phyloP scores from a whole-genome alignment of 169 alveolate genomes.

The Cryptosporidium sp. region DNA sequence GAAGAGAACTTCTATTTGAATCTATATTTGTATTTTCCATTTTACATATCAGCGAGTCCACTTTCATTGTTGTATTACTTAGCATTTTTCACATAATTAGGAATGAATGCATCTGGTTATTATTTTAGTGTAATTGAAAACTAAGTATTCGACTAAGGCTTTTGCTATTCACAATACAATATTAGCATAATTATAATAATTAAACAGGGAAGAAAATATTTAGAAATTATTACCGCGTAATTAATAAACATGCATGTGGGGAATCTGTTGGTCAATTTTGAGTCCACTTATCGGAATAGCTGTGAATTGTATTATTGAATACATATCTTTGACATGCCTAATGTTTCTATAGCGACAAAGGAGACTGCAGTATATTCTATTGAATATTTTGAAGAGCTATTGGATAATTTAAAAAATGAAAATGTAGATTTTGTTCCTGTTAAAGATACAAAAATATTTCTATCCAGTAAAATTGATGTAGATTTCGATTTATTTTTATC shows the following conservation, averaged over 20 bases:
- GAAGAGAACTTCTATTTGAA: background rate
- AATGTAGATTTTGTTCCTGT: slow-evolving; percentile 18
- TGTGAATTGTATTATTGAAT: background rate
- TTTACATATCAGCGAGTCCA: background rate
- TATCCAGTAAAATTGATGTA: background rate
- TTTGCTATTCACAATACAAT: background rate
- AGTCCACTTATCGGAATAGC: background rate
- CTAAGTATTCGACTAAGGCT: background rate
- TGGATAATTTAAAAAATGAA: slow-evolving; percentile 2
- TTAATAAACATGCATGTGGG: slow-evolving; percentile 59
- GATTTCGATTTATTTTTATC: slow-evolving; percentile 3
- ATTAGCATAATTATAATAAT: no score
- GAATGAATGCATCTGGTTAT: background rate
- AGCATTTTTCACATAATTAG: background rate
- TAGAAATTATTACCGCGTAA: slow-evolving; percentile 35
- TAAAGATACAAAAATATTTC: background rate
- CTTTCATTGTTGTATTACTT: background rate
- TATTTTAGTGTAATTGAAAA: background rate
- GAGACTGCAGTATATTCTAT: slow-evolving; percentile 33
- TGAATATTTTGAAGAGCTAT: slow-evolving; percentile 23
- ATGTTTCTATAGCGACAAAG: slow-evolving; percentile 31
- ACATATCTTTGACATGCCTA: slow-evolving; percentile 37
- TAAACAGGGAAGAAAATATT: background rate
- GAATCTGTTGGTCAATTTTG: slow-evolving; percentile 8
- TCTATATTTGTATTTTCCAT: background rate